Evolutionary conservation across 495 filamentous ascomycete species (phyloP).

Genomic region (Neurospora sp.): DNA sequence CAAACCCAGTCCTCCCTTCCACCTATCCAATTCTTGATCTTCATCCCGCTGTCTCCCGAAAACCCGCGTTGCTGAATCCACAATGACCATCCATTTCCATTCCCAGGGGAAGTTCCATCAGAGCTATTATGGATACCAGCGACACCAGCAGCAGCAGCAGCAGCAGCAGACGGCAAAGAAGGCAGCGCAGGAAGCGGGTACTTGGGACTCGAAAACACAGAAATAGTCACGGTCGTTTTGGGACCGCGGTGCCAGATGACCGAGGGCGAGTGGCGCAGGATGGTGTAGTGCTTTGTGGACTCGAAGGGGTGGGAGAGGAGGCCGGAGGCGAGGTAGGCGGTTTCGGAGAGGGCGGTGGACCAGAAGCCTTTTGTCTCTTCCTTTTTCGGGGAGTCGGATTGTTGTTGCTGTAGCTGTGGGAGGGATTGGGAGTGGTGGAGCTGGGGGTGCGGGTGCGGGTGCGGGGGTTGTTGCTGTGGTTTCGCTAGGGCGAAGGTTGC

Average conservation of each 20-base stretch:
- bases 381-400: not conserved
- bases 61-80: conserved; percentile 60
- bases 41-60: conserved; percentile 59
- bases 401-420: not conserved
- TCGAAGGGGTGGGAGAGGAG: conserved; percentile 52
- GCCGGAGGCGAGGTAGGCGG: conserved; percentile 52
- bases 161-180: not conserved
- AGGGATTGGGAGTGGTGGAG: not conserved
- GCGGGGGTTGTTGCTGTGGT: not conserved
- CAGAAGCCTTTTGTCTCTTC: conserved; percentile 16
- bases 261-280: conserved; percentile 53
- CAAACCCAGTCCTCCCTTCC: conserved; percentile 50
- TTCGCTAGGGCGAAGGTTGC: not conserved
- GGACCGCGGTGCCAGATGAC: conserved; percentile 55
- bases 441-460: not conserved
- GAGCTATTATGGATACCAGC: not conserved
- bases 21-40: conserved; percentile 47
- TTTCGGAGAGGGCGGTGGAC: conserved; percentile 42
- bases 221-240: conserved; percentile 49
- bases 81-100: conserved; percentile 32
- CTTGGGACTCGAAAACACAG: conserved; percentile 46
- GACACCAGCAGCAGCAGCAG: not conserved
- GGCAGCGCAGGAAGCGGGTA: conserved; percentile 39
- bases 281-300: conserved; percentile 55
- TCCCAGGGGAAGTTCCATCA: not conserved